Conservation (phyloP, 371 early-diverging fungal species). For the Actinomucor elegans region DNA sequence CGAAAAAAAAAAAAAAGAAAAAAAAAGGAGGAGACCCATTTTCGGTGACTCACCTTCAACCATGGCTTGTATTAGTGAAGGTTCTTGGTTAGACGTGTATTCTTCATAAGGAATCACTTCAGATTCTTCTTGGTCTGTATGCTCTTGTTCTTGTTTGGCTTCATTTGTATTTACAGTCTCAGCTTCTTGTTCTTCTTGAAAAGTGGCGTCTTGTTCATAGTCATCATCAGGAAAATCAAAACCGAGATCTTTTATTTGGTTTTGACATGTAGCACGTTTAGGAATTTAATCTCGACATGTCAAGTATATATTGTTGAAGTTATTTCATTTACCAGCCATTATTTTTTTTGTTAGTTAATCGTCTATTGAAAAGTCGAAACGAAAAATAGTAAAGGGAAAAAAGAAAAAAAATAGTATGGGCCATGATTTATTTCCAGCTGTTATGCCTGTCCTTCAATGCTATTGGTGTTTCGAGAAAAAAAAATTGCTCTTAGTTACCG, state of each 20-base stretch:
- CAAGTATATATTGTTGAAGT: background rate
- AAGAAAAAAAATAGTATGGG: background rate
- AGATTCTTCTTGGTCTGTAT: too few species aligned
- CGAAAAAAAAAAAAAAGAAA: too few species aligned
- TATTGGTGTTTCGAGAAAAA: too few species aligned
- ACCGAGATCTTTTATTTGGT: constrained; percentile 51
- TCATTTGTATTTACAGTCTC: background rate
- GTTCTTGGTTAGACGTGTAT: constrained; percentile 2
- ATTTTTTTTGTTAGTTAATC: constrained; percentile 5
- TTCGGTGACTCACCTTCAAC: constrained; percentile 1
- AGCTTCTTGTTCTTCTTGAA: constrained; percentile 4
- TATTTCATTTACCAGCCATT: constrained; percentile 21
- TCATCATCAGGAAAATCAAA: constrained; percentile 48
- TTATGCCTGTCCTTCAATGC: too few species aligned
- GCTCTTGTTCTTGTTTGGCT: background rate
- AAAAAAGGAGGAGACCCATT: too few species aligned
- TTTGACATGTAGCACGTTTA: background rate
- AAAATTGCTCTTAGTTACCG: too few species aligned
- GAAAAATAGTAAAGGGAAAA: too few species aligned
- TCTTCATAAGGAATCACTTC: background rate
- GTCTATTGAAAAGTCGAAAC: too few species aligned
- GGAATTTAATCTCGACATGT: background rate
- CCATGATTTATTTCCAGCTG: too few species aligned
- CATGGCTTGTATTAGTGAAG: background rate
- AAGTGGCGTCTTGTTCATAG: constrained; percentile 24